phyloP scores from a whole-genome alignment of 2,329 filamentous ascomycete species.

The Orbilia brochopaga region DNA sequence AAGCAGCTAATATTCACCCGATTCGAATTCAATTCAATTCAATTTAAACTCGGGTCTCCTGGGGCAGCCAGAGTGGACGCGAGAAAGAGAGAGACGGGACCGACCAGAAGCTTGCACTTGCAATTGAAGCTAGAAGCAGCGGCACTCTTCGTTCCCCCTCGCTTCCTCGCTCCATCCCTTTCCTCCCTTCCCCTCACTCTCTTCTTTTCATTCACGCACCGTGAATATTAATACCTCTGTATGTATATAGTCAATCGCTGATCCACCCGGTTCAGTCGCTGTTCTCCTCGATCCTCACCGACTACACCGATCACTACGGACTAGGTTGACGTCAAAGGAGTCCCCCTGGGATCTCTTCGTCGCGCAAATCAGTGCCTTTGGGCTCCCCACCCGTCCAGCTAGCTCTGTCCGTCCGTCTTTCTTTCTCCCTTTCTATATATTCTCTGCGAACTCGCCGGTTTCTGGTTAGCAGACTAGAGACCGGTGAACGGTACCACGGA shows the following conservation, averaged over 20 bases:
- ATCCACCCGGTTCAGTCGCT: not conserved
- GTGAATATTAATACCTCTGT: not conserved
- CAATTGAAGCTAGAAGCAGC: not conserved
- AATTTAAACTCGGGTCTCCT: not conserved
- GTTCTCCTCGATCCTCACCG: conserved; percentile 11
- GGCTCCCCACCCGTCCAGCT: not conserved
- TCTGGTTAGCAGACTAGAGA: conserved; percentile 11
- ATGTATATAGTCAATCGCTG: conserved; percentile 7
- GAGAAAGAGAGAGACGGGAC: too few species aligned
- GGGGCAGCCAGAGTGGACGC: too few species aligned
- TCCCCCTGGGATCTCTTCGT: conserved; percentile 25
- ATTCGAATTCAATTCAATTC: not conserved
- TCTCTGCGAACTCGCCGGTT: conserved; percentile 12
- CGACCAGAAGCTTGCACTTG: too few species aligned
- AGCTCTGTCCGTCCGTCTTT: not conserved
- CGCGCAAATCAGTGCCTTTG: not conserved
- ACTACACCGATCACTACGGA: conserved; percentile 14
- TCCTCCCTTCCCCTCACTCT: not conserved
- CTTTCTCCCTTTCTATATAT: conserved; percentile 26
- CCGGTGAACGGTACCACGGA: conserved; percentile 22
- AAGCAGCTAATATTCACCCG: too few species aligned
- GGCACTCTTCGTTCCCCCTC: not conserved
- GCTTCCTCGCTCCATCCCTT: not conserved
- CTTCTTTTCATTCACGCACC: not conserved
- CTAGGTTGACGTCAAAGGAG: conserved; percentile 44